Base-by-base conservation (phyloP, 768 basidiomycete species). In the Leccinum imitatum region DNA sequence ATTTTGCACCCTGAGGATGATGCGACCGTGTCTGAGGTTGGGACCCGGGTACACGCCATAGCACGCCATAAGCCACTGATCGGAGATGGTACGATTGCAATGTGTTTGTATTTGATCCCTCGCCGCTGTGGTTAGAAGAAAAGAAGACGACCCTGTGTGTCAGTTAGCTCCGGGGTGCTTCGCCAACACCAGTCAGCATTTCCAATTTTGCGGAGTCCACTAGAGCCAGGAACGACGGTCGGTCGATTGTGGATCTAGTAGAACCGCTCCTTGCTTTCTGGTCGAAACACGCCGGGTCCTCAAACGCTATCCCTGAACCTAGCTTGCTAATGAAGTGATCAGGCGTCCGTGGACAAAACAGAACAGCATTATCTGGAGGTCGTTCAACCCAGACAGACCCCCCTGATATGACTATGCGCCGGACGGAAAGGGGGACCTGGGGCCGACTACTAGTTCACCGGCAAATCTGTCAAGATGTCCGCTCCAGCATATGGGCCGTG, bases 101-200 rank as follows among this genome's bases (percentile, higher is more conserved):
- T 86, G 1, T 98, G 95, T 73, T 77, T 93, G 4, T 94, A 94
- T 69, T 98, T 70, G 79, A 86, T 50, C 78, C 87, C 35, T 80
- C 85, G 2, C 82, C 95, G n/a, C 41, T 10, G 41, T 3, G 86
- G 86, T 59, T 95, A 91, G 93, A 48, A 77, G 31, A 33, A 33
- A 80, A 30, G 84, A 84, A 13, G 95, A 98, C 70, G 87, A 95
- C 72, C 95, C 95, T 15, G 70, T 87, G 95, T 97, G 21, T 48
- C 7, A 23, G 73, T 44, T 59, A 90, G 23, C 19, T 35, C 62
- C 14, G 23, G 23, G 47, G 44, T 52, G 46, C 50, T 23, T 8
- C 25, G 23, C 7, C 48, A 46, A 56, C 46, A 3, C 13, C 13
- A 21, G 46, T 10, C 19, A 17, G 37, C 14, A 41, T 44, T 23